Conservation (phyloP, 257 asterid genomes). For the Sherardia arvensis region DNA sequence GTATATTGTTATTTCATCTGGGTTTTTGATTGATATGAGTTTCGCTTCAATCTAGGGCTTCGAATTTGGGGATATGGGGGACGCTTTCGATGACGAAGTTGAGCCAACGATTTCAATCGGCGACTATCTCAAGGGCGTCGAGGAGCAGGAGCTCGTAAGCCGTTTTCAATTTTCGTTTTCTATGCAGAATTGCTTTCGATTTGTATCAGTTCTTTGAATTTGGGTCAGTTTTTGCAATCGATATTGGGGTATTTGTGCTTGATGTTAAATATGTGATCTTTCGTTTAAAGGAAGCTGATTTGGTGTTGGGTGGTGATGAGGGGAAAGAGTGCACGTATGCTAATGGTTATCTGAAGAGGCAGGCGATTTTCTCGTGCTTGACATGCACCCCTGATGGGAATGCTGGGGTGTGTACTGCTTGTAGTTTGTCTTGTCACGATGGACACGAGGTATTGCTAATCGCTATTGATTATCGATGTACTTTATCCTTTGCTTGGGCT, state of each 20-base stretch:
- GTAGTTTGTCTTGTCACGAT: constrained; percentile 83
- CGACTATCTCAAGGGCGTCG: constrained; percentile 66
- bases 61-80: neutral
- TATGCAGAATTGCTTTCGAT: too few relatives aligned
- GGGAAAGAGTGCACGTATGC: constrained; percentile 86
- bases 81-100: neutral
- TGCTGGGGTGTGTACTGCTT: constrained; percentile 93
- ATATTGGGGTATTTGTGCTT: neutral
- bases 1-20: neutral
- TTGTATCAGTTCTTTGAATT: too few relatives aligned
- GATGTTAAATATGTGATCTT: neutral
- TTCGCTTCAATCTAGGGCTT: neutral
- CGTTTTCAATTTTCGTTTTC: too few relatives aligned
- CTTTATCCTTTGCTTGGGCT: too few relatives aligned
- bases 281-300: constrained; percentile 61
- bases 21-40: neutral
- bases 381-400: constrained; percentile 88
- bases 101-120: constrained; percentile 68
- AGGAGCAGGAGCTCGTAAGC: constrained; percentile 76
- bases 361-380: constrained; percentile 84
- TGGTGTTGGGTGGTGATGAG: constrained; percentile 93
- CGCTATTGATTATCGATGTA: too few relatives aligned
- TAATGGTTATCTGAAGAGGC: constrained; percentile 78
- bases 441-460: constrained; percentile 73
- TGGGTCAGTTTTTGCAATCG: neutral